phyloP scores from a whole-genome alignment of 441 rosid species.

The Corymbia citriodora region DNA sequence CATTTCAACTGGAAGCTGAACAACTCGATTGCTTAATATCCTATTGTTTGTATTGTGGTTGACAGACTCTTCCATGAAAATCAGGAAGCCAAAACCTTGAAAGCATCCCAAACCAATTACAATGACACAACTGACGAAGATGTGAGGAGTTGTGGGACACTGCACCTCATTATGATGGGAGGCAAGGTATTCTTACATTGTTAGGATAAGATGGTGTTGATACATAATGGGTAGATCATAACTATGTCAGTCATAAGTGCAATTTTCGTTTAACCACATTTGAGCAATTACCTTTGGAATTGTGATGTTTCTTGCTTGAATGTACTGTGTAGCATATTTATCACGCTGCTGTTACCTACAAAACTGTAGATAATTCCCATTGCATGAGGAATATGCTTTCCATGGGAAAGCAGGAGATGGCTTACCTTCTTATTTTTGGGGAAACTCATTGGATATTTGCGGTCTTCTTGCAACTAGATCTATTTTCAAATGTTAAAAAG shows the following conservation, averaged over 20 bases:
- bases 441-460: neutral
- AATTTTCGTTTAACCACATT: neutral
- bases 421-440: neutral
- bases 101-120: constrained; percentile 76
- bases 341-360: neutral
- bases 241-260: neutral
- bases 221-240: neutral
- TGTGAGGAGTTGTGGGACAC: constrained; percentile 98
- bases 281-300: neutral
- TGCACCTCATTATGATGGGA: constrained; percentile 91
- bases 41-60: neutral
- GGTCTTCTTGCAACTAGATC: neutral
- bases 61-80: constrained; percentile 55
- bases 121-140: constrained; percentile 61
- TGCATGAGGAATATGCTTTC: neutral
- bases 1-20: neutral
- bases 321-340: neutral
- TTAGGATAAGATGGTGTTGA: neutral
- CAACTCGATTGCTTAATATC: neutral
- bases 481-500: neutral
- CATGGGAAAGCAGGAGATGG: neutral
- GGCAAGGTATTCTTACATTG: constrained; percentile 43
- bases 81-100: constrained; percentile 85
- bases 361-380: neutral
- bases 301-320: neutral